A percentile compares a stretch with the other conserved stretches of the same genome.
Conservation (phyloP, 2,329 filamentous ascomycete genomes). For the Sporothrix humicola region DNA sequence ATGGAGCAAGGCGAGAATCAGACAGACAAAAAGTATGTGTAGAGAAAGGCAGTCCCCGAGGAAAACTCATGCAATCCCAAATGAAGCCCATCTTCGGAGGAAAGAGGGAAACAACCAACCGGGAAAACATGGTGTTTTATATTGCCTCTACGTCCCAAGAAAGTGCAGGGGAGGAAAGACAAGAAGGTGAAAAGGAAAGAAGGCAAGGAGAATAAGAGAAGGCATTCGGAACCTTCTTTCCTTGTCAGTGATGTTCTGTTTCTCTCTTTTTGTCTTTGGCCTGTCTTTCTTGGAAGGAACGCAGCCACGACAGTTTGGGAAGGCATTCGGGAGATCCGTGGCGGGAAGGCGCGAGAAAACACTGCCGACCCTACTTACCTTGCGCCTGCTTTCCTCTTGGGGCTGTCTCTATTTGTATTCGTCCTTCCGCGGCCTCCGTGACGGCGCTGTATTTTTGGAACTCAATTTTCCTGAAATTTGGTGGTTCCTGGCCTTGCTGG, state of each 20-base stretch:
- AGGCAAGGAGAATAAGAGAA: neutral
- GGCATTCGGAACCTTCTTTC: neutral
- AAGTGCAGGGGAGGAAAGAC: neutral
- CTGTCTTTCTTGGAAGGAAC: neutral
- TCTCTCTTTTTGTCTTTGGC: neutral
- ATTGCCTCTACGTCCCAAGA: neutral
- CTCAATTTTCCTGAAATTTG: neutral
- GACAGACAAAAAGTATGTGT: neutral
- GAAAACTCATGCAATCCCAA: constrained; percentile 8
- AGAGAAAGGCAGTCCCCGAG: neutral
- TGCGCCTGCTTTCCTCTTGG: neutral
- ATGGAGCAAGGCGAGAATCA: neutral
- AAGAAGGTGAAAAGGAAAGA: no score
- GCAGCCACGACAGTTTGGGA: neutral
- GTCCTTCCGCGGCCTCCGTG: constrained; percentile 20
- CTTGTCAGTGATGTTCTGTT: neutral
- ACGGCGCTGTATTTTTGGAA: no score
- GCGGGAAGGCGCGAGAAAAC: constrained; percentile 14
- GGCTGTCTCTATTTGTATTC: neutral
- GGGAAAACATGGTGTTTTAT: constrained; percentile 1
- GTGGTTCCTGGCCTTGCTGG: neutral
- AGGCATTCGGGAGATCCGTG: constrained; percentile 13
- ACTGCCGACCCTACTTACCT: neutral
- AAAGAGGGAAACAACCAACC: constrained; percentile 5
- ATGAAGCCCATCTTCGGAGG: constrained; percentile 1